Percentiles rank a stretch among this genome's conserved stretches.
Conservation (phyloP, 805 yeast species). For the Starmerella sirachaensis region DNA sequence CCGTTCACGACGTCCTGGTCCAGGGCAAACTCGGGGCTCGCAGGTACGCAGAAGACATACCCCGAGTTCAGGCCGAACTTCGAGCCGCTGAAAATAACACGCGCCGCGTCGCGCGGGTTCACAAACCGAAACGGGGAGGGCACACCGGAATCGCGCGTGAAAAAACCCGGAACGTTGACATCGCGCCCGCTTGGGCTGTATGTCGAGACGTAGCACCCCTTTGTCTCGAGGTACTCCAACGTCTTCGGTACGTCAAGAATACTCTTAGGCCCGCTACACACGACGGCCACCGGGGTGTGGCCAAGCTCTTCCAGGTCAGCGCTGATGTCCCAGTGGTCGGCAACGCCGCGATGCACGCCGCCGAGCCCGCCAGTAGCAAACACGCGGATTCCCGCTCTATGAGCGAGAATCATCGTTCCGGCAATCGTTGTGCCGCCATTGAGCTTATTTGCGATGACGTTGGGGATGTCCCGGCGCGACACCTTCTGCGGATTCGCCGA, state of each 20-base stretch:
- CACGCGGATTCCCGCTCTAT: conserved; percentile 62
- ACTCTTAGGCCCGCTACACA: conserved; percentile 84
- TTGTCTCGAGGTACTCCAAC: conserved; percentile 77
- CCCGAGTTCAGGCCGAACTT: conserved; percentile 51
- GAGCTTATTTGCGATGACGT: conserved; percentile 48
- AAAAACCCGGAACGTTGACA: conserved; percentile 61
- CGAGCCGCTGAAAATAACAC: conserved; percentile 37
- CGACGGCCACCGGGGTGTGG: conserved; percentile 75
- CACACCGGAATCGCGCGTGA: conserved; percentile 63
- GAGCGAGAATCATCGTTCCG: conserved; percentile 72
- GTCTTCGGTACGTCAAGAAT: conserved; percentile 72
- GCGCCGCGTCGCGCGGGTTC: conserved; percentile 49
- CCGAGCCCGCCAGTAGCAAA: conserved; percentile 93
- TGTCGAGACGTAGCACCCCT: conserved; percentile 79
- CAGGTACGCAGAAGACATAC: conserved; percentile 68
- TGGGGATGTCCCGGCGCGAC: conserved; percentile 69
- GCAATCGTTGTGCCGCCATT: conserved; percentile 87
- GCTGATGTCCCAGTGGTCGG: conserved; percentile 63
- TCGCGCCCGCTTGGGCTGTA: conserved; percentile 39
- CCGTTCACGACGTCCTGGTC: conserved; percentile 39
- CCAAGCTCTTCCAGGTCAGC: conserved; percentile 82
- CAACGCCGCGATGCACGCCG: conserved; percentile 77
- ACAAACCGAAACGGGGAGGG: conserved; percentile 53
- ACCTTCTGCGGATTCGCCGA: conserved; percentile 39
- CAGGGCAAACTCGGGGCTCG: conserved; percentile 54